Evolutionary conservation across 2,329 filamentous ascomycete species (phyloP).

Genomic region (Calonectria multiphialidica): DNA sequence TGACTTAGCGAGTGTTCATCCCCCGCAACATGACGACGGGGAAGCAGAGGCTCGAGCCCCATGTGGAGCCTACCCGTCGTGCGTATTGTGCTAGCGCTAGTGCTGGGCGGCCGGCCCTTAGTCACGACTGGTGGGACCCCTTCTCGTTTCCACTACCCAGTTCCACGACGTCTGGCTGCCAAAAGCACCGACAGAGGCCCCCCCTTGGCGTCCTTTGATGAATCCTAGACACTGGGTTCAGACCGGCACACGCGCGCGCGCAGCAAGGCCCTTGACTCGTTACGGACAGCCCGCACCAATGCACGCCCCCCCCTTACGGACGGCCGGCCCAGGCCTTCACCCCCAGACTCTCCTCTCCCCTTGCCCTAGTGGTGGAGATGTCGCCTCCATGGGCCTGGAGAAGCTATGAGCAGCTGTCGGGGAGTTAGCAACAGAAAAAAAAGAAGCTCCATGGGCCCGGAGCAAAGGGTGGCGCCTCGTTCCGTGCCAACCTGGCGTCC

Average conservation of each 20-base stretch:
- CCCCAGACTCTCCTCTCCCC: conserved; percentile 28
- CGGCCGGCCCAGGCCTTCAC: conserved; percentile 32
- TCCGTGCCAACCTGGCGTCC: conserved; percentile 40
- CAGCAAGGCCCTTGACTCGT: conserved; percentile 29
- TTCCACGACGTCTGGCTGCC: background rate
- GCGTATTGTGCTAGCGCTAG: background rate
- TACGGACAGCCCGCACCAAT: conserved; percentile 30
- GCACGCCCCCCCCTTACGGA: conserved; percentile 31
- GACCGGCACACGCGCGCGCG: conserved; percentile 10
- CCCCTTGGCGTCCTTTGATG: conserved; percentile 24
- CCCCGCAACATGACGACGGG: conserved; percentile 39
- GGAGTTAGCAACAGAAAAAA: conserved; percentile 3
- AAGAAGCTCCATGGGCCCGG: conserved; percentile 34
- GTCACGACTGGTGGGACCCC: background rate
- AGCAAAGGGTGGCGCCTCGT: conserved; percentile 45
- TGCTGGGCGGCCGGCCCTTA: no score
- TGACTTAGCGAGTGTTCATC: conserved; percentile 31
- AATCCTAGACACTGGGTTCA: conserved; percentile 30
- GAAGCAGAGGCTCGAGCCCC: conserved; percentile 21
- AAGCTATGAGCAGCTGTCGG: conserved; percentile 25
- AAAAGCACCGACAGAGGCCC: conserved; percentile 2
- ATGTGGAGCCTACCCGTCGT: conserved; percentile 24
- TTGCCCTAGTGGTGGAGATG: conserved; percentile 44
- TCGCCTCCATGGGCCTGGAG: conserved; percentile 21
- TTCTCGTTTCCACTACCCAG: conserved; percentile 15